These are phyloP conservation scores for Clonostachys solani DNA, from an alignment of 2,329 filamentous ascomycete genomes.

Conservation along the genomic window DNA sequence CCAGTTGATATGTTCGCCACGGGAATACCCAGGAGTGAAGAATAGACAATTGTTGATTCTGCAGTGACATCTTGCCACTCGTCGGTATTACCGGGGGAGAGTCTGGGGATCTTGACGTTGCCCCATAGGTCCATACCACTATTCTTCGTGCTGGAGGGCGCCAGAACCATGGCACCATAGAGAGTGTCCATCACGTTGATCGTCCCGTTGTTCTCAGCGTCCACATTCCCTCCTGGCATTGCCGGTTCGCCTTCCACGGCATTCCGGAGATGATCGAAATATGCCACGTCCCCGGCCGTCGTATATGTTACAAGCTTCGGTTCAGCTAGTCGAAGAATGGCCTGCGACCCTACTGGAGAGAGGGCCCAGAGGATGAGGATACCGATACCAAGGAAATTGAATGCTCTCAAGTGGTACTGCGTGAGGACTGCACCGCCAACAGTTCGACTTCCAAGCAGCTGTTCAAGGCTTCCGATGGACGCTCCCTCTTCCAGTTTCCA, in stretches of 20 bases:
- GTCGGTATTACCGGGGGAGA: not conserved
- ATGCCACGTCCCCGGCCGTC: not conserved
- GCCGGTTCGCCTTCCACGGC: rapidly evolving
- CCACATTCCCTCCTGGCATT: no score
- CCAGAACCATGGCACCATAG: not conserved
- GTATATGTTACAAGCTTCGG: not conserved
- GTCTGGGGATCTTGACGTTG: not conserved
- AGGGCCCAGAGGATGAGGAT: not conserved
- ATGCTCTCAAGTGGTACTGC: constrained; percentile 1
- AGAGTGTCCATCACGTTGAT: not conserved
- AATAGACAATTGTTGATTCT: not conserved
- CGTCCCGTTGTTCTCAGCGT: no score
- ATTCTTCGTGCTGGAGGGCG: not conserved
- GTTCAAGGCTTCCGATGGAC: constrained; percentile 2
- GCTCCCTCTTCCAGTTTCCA: constrained; percentile 7
- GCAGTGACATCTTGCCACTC: not conserved
- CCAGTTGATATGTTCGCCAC: not conserved
- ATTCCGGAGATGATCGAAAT: not conserved
- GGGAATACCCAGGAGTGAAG: not conserved
- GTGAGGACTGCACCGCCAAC: constrained; percentile 4
- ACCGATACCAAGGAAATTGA: not conserved
- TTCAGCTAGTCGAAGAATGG: not conserved
- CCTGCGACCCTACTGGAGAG: not conserved
- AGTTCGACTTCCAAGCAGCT: constrained; percentile 7
- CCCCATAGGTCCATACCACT: not conserved